These are phyloP conservation scores for Fomitopsis betulina DNA, from an alignment of 1,284 basidiomycete genomes.

Conservation along the genomic window DNA sequence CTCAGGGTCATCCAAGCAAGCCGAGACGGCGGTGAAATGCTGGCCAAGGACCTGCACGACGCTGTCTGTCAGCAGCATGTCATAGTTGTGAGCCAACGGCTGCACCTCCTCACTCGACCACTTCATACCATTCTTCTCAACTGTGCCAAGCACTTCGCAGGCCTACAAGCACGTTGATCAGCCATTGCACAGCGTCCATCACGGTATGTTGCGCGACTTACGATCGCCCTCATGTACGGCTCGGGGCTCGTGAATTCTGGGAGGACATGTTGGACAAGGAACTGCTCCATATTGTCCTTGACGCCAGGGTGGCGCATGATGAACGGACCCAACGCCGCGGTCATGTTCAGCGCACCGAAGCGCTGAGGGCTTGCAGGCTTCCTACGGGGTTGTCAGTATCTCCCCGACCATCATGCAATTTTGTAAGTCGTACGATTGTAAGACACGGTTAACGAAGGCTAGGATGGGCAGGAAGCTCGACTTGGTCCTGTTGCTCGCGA, in stretches of 20 bases:
- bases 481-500: slow-evolving; percentile 76
- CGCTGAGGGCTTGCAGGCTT: slow-evolving; percentile 57
- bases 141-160: slow-evolving; percentile 72
- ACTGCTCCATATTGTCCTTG: slow-evolving; percentile 71
- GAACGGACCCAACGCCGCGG: slow-evolving; percentile 66
- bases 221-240: slow-evolving; percentile 73
- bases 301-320: slow-evolving; percentile 81
- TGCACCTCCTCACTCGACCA: slow-evolving; percentile 67
- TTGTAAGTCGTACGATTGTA: slow-evolving; percentile 50
- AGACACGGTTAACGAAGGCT: slow-evolving; percentile 66
- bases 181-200: neutral
- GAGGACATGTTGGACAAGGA: slow-evolving; percentile 68
- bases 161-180: slow-evolving; percentile 43
- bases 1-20: slow-evolving; percentile 67
- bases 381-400: slow-evolving; percentile 25
- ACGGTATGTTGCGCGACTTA: slow-evolving; percentile 32
- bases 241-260: slow-evolving; percentile 63
- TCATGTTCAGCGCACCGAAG: slow-evolving; percentile 83
- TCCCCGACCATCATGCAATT: too few species aligned
- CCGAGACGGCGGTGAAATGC: slow-evolving; percentile 59
- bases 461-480: slow-evolving; percentile 75
- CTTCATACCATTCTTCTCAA: slow-evolving; percentile 60
- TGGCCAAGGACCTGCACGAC: slow-evolving; percentile 49
- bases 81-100: neutral
- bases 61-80: neutral